phyloP scores from a whole-genome alignment of 2,329 filamentous ascomycete species.

The Eutypa lata region DNA sequence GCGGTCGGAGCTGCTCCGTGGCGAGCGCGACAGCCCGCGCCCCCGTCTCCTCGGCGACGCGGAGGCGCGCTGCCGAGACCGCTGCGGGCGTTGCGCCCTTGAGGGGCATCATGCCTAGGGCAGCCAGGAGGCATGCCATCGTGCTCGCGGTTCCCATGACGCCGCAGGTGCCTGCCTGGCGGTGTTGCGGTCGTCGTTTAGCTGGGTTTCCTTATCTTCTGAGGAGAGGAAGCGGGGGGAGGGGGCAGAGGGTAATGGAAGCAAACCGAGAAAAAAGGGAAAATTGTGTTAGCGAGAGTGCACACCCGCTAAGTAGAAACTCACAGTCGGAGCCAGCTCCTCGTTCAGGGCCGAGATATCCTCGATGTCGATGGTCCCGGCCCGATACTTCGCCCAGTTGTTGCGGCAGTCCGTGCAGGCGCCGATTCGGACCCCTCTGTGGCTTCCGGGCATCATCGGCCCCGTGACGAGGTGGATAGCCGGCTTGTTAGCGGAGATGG shows the following conservation, averaged over 20 bases:
- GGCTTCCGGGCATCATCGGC: slow-evolving; percentile 72
- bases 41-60: slow-evolving; percentile 72
- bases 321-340: slow-evolving; percentile 67
- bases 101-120: slow-evolving; percentile 76
- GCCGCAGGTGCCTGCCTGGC: slow-evolving; percentile 71
- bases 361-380: slow-evolving; percentile 65
- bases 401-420: slow-evolving; percentile 74
- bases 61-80: slow-evolving; percentile 72
- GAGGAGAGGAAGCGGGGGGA: too few species aligned
- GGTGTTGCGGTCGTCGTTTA: not conserved
- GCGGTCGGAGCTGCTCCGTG: slow-evolving; percentile 65
- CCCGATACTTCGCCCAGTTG: slow-evolving; percentile 69
- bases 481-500: slow-evolving; percentile 71
- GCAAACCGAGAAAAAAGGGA: not conserved
- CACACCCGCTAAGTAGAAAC: too few species aligned
- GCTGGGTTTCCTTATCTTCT: too few species aligned
- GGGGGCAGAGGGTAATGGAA: not conserved
- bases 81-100: slow-evolving; percentile 77
- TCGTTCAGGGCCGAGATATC: slow-evolving; percentile 70
- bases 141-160: slow-evolving; percentile 93
- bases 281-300: too few species aligned
- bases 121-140: slow-evolving; percentile 81
- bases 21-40: slow-evolving; percentile 67
- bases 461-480: slow-evolving; percentile 67
- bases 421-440: slow-evolving; percentile 61